Evolutionary conservation across 768 basidiomycete species (phyloP), one percentile per base, ranked within the genome.

Genomic region (Lactifluus pinguis): DNA sequence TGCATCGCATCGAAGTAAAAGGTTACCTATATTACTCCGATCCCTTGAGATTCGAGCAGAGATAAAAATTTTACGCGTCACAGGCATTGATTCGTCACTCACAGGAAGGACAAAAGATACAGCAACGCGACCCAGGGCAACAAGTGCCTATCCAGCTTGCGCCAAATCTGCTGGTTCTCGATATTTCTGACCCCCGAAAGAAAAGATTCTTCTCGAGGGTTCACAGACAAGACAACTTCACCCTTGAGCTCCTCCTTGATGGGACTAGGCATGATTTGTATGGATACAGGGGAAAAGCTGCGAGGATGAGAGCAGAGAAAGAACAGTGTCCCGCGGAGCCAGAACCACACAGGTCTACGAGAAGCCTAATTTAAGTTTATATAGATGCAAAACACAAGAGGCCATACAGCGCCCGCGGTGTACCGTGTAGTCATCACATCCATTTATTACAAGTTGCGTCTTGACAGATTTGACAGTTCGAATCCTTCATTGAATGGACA

Each of bases 71-170:
- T 5, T 25, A 9, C 2, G 53, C 2, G 19, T 19, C n/a, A 14
- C 4, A 17, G 7, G 30, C 5, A 39, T 17, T 17, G 17, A 42
- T 47, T 51, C 7, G 5, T 17, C 21, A 57, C 66, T 51, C 34
- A 67, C 66, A 67, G 9, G 52, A 67, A 67, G 3, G 58, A 65
- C 41, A 67, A 17, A 3, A 65, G 61, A 36, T 67, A 62, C 21
- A 67, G 65, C 32, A 66, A 32, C 9, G 58, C 42, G 41, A 63
- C 49, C 6, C 42, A 55, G 6, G 65, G 66, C 14, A 67, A 52
- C 3, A 66, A 21, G 29, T 51, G 51, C 6, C 4, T 44, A 25
- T 67, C 66, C 32, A 67, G 32, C 41, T 54, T 63, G 36, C 61
- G 49, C 57, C 59, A 66, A 47, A 64, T 52, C 17, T 21, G 59